Evolutionary conservation across 139 green algal species (phyloP).

Genomic region (Chlamydomonas sp.): DNA sequence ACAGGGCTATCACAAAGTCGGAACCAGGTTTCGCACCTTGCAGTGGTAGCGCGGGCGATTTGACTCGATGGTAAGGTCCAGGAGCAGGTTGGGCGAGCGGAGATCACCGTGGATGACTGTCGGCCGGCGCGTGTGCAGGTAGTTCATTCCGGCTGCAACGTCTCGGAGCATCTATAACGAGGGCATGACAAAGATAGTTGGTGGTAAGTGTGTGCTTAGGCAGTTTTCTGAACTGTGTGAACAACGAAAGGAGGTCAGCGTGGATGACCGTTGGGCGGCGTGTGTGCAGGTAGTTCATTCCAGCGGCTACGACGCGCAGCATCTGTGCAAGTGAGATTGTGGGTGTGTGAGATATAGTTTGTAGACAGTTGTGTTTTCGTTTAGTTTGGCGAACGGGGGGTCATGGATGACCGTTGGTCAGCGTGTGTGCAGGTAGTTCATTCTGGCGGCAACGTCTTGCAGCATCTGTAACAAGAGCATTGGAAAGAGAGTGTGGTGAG

Average conservation of each 20-base stretch:
- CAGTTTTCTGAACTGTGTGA: not conserved
- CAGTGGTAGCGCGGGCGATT: constrained; percentile 44
- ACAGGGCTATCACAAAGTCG: not conserved
- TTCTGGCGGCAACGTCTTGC: constrained; percentile 39
- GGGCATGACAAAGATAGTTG: not conserved
- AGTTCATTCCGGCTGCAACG: constrained; percentile 56
- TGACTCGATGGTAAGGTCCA: constrained; percentile 46
- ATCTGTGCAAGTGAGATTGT: too few species aligned
- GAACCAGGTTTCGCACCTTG: constrained; percentile 24
- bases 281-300: constrained; percentile 79
- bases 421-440: constrained; percentile 78
- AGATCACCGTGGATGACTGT: constrained; percentile 83
- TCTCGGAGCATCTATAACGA: constrained; percentile 36
- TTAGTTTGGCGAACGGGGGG: not conserved
- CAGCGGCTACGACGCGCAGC: too few species aligned
- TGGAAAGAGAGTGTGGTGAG: too few species aligned
- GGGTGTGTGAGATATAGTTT: too few species aligned
- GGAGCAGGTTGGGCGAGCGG: constrained; percentile 53
- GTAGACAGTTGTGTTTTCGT: too few species aligned
- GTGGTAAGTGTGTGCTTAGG: not conserved
- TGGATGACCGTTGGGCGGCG: constrained; percentile 71
- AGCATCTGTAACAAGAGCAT: constrained; percentile 29
- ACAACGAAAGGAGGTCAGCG: constrained; percentile 82
- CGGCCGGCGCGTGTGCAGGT: constrained; percentile 74
- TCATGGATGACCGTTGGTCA: constrained; percentile 68